Evolutionary conservation across 441 rosid species (phyloP), one percentile per base, ranked within the genome.

Genomic region (Eruca vesicaria): DNA sequence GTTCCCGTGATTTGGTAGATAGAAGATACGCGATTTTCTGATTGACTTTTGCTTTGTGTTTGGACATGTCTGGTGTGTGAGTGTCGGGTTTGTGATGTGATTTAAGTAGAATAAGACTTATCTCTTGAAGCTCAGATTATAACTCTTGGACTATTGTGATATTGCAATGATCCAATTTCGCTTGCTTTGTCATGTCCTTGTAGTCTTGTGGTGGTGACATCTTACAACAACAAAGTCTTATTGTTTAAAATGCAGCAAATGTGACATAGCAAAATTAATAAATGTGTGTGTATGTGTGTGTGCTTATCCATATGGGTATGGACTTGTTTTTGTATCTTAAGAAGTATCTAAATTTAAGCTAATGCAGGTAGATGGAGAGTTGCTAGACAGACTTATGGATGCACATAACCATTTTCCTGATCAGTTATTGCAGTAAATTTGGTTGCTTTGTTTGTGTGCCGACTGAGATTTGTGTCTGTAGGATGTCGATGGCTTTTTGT

Each of bases 341-440:
- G 0, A 35, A 55, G 71, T 43, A 70, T 57, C 45, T 33, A 4
- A 57, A 23, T 21, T 58, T 32, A 10, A 19, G 29, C 9, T 35
- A 38, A 12, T 74, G 74, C 63, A 94, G 98, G 92, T 85, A 72
- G 83, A 89, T 79, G 97, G 94, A 58, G 79, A 84, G 74, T 80
- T 83, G 76, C 84, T 94, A 63, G 90, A 92, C 69, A 73, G 71
- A 71, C 79, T 81, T 69, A 76, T 86, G 79, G 65, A 68, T 76
- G 78, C 89, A 53, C 56, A 50, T 61, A 81, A 82, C 55, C 86
- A 23, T 23, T 36, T 12, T 36, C 41, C 9, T 12, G 41, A 9
- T 38, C 4, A 12, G 12, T 38, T 38, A 38, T 38, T 38, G 45
- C 45, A 28, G 31, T 28, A 28, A 28, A 28, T 2, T 28, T 28